phyloP scores from a whole-genome alignment of 2,329 filamentous ascomycete species.

The Periglandula ipomoeae region DNA sequence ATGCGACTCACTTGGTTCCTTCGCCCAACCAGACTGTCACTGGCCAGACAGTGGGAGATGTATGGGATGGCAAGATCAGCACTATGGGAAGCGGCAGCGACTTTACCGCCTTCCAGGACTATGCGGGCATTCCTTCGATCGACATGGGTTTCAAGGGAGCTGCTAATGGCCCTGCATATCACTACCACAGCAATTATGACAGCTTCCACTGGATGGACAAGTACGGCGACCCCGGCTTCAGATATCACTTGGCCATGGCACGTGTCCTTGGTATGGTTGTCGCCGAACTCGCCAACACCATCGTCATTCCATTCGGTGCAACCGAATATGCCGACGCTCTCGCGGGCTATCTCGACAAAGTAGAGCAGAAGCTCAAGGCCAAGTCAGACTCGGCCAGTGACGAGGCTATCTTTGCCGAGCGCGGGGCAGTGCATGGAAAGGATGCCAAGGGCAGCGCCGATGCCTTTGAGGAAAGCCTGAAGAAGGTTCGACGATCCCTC shows the following conservation, averaged over 20 bases:
- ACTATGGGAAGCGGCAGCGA: slow-evolving; percentile 67
- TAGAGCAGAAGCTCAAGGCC: slow-evolving; percentile 38
- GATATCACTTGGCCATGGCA: slow-evolving; percentile 58
- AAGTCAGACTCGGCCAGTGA: slow-evolving; percentile 14
- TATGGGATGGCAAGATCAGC: slow-evolving; percentile 52
- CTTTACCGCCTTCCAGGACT: slow-evolving; percentile 68
- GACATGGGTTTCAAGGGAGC: slow-evolving; percentile 50
- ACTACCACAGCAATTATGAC: slow-evolving; percentile 90
- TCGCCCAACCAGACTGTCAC: slow-evolving; percentile 70
- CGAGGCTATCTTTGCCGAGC: slow-evolving; percentile 21
- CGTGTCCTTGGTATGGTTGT: slow-evolving; percentile 55
- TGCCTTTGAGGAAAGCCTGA: slow-evolving; percentile 30
- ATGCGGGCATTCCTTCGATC: slow-evolving; percentile 55
- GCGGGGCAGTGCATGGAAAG: slow-evolving; percentile 16
- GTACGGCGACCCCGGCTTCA: slow-evolving; percentile 61
- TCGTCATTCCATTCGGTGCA: slow-evolving; percentile 55
- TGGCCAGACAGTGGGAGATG: slow-evolving; percentile 61
- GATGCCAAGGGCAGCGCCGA: slow-evolving; percentile 25
- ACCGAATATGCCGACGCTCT: slow-evolving; percentile 55
- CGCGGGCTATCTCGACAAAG: slow-evolving; percentile 38
- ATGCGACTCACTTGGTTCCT: slow-evolving; percentile 53
- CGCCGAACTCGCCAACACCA: slow-evolving; percentile 50
- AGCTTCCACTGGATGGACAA: slow-evolving; percentile 82
- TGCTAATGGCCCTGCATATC: slow-evolving; percentile 49
- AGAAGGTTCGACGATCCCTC: slow-evolving; percentile 28